Evolutionary conservation across 164 flowering plant species (phyloP).

Genomic region (Nelumbo lutea): DNA sequence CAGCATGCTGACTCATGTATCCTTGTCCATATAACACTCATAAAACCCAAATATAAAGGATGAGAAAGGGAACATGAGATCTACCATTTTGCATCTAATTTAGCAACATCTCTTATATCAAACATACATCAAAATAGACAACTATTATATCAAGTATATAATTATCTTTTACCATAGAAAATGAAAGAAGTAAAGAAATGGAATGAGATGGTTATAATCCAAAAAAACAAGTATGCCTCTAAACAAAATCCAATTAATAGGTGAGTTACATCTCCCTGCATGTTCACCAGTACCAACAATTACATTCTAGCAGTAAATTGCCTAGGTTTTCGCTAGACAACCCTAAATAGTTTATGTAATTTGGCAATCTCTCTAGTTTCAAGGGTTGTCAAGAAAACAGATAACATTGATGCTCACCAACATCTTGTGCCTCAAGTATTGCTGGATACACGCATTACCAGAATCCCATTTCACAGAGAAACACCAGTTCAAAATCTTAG

Average conservation of each 20-base stretch:
- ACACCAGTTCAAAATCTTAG: slow-evolving; percentile 52
- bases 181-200: too few relatives aligned
- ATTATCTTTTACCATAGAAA: too few relatives aligned
- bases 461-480: slow-evolving; percentile 26
- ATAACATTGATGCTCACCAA: slow-evolving; percentile 43
- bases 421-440: slow-evolving; percentile 71
- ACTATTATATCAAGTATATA: too few relatives aligned
- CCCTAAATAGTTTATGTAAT: neutral
- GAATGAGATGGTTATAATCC: neutral
- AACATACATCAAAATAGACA: too few relatives aligned
- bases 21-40: too few relatives aligned
- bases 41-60: too few relatives aligned
- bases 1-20: too few relatives aligned
- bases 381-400: neutral
- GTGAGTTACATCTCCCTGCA: neutral
- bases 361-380: neutral
- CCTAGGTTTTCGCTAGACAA: neutral
- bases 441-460: slow-evolving; percentile 22
- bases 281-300: neutral
- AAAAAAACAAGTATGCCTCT: neutral
- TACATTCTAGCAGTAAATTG: neutral
- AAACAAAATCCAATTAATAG: neutral
- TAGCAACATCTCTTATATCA: too few relatives aligned
- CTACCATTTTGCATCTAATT: too few relatives aligned
- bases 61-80: too few relatives aligned